Evolutionary conservation across 441 rosid species (phyloP).

Genomic region (Melastoma candidum): DNA sequence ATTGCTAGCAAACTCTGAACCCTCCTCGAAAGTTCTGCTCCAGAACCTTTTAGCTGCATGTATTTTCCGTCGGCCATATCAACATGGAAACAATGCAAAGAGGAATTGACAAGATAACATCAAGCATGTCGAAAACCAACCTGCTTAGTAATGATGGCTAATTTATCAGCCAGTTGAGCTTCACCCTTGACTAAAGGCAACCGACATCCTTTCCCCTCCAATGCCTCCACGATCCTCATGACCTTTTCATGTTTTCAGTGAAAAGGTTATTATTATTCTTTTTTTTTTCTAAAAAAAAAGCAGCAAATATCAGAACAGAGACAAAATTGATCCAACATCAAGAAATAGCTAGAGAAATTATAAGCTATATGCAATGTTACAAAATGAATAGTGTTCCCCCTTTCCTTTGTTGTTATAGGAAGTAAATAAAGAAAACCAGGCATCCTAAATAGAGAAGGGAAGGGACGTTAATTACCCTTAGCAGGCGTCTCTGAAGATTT

Average conservation of each 20-base stretch:
- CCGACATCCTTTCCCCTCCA: constrained; percentile 84
- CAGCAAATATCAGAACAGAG: too few species aligned
- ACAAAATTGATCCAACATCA: too few species aligned
- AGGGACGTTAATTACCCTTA: constrained; percentile 47
- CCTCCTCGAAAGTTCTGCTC: constrained; percentile 93
- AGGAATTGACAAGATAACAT: background rate
- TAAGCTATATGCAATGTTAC: too few species aligned
- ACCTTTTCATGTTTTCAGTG: constrained; percentile 25
- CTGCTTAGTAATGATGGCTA: constrained; percentile 76
- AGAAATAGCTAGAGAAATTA: too few species aligned
- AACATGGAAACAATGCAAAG: constrained; percentile 3
- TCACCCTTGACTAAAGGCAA: constrained; percentile 84
- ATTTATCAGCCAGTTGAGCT: constrained; percentile 83
- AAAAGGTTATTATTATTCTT: too few species aligned
- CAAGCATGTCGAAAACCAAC: constrained; percentile 22
- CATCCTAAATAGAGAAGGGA: too few species aligned
- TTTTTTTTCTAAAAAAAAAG: too few species aligned
- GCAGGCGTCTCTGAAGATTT: constrained; percentile 86
- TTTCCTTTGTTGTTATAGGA: too few species aligned
- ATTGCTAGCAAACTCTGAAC: constrained; percentile 69
- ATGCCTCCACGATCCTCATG: constrained; percentile 87
- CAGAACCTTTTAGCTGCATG: constrained; percentile 87
- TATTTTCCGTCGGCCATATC: constrained; percentile 13
- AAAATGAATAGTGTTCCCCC: too few species aligned
- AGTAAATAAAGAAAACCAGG: too few species aligned